Evolutionary conservation across 495 filamentous ascomycete species (phyloP).

Genomic region (Aspergillus ellipticus): DNA sequence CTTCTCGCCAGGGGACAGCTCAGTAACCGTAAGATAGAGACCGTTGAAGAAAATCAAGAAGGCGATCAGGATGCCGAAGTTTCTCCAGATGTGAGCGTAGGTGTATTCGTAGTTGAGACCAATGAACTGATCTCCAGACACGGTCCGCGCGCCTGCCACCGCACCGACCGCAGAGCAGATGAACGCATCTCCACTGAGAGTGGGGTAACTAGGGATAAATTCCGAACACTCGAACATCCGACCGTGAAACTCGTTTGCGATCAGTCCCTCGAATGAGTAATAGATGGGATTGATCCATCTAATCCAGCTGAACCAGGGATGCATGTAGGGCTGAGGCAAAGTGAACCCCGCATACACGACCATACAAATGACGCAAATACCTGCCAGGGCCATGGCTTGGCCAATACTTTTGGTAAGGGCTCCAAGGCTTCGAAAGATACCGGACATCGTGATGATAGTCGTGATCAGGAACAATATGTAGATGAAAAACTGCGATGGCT

Average conservation of each 20-base stretch:
- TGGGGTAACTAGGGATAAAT: slow-evolving; percentile 43
- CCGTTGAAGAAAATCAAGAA: slow-evolving; percentile 50
- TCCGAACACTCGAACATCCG: slow-evolving; percentile 52
- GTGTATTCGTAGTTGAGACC: slow-evolving; percentile 44
- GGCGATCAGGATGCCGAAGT: slow-evolving; percentile 56
- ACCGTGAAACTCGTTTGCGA: slow-evolving; percentile 52
- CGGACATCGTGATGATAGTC: slow-evolving; percentile 62
- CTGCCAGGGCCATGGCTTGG: slow-evolving; percentile 33
- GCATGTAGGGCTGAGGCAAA: slow-evolving; percentile 31
- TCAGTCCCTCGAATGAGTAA: slow-evolving; percentile 33
- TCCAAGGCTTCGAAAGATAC: slow-evolving; percentile 73
- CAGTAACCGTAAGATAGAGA: slow-evolving; percentile 39
- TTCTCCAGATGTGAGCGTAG: slow-evolving; percentile 53
- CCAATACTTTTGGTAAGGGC: slow-evolving; percentile 65
- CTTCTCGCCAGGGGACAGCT: slow-evolving; percentile 29
- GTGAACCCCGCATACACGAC: slow-evolving; percentile 35
- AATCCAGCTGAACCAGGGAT: slow-evolving; percentile 36
- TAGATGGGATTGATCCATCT: slow-evolving; percentile 67
- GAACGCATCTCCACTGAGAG: slow-evolving; percentile 2
- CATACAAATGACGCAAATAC: slow-evolving; percentile 30
- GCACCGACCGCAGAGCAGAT: slow-evolving; percentile 50
- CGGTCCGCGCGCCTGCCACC: slow-evolving; percentile 35
- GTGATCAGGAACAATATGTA: slow-evolving; percentile 65
- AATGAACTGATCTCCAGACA: slow-evolving; percentile 46
- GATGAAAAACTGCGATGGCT: slow-evolving; percentile 69